Percentiles rank a stretch among this genome's conserved stretches.
Evolutionary conservation across 2,329 filamentous ascomycete species (phyloP).

Genomic region (Trichoderma sp.): DNA sequence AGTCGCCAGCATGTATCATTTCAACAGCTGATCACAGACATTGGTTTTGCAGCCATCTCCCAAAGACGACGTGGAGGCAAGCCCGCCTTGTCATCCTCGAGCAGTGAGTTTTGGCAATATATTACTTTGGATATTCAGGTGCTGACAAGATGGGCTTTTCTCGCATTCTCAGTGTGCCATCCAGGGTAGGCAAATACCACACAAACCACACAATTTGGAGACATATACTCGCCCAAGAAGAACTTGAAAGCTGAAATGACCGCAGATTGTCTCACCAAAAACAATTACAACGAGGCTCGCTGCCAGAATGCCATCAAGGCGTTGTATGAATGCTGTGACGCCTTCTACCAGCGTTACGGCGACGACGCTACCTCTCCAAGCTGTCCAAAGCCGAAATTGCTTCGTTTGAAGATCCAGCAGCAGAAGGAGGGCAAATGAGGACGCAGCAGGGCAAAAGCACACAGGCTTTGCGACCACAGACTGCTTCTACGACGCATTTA

Average conservation of each 20-base stretch:
- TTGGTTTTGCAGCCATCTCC: slow-evolving; percentile 32
- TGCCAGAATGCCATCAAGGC: slow-evolving; percentile 77
- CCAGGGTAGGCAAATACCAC: slow-evolving; percentile 58
- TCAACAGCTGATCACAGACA: background rate
- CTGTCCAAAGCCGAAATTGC: slow-evolving; percentile 78
- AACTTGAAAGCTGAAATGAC: background rate
- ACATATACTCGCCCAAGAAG: background rate
- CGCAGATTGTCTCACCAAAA: slow-evolving; percentile 82
- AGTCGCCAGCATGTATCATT: background rate
- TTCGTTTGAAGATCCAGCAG: slow-evolving; percentile 85
- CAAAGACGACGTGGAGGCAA: slow-evolving; percentile 67
- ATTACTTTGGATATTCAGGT: background rate
- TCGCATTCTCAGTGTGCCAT: slow-evolving; percentile 68
- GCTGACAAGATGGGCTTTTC: background rate
- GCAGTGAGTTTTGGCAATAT: slow-evolving; percentile 55
- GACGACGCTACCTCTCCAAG: slow-evolving; percentile 73
- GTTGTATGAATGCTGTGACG: slow-evolving; percentile 88
- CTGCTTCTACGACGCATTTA: background rate
- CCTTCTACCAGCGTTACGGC: slow-evolving; percentile 78
- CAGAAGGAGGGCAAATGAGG: slow-evolving; percentile 42
- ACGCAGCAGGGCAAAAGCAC: too few species aligned
- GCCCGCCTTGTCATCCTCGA: slow-evolving; percentile 80
- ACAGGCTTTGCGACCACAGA: background rate
- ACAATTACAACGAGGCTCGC: slow-evolving; percentile 80
- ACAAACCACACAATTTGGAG: background rate